phyloP scores from a whole-genome alignment of 768 basidiomycete species.

The Leccinum longicurvipes region DNA sequence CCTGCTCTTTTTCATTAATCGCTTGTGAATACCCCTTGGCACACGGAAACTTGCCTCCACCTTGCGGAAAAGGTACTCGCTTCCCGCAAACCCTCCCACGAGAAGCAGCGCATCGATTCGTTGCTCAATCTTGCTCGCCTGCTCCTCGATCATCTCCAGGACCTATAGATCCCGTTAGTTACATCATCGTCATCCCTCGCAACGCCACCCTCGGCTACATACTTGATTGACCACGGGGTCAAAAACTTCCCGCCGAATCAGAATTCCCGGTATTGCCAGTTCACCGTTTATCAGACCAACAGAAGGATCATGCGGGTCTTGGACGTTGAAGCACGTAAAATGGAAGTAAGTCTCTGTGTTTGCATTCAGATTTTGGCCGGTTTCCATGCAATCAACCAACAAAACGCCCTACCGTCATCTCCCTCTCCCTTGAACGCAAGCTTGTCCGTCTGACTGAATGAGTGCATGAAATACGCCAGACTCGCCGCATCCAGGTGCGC shows the following conservation, averaged over 20 bases:
- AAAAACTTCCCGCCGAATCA: conserved; percentile 80
- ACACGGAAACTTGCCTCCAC: conserved; percentile 55
- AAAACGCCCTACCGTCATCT: conserved; percentile 60
- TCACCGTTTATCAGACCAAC: conserved; percentile 84
- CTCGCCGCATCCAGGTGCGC: conserved; percentile 80
- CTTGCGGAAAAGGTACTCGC: conserved; percentile 77
- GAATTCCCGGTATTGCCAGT: conserved; percentile 74
- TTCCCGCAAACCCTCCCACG: conserved; percentile 87
- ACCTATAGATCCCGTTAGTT: conserved; percentile 45
- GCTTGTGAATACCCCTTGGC: background rate
- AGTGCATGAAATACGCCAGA: conserved; percentile 84
- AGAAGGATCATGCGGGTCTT: conserved; percentile 74
- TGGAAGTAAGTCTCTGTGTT: conserved; percentile 72
- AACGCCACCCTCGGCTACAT: conserved; percentile 16
- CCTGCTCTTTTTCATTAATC: conserved; percentile 38
- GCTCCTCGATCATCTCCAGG: conserved; percentile 73
- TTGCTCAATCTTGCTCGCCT: conserved; percentile 63
- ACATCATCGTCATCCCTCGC: background rate
- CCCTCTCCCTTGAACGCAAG: conserved; percentile 64
- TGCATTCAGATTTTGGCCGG: conserved; percentile 9
- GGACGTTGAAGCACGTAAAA: conserved; percentile 87
- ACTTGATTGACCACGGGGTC: conserved; percentile 85
- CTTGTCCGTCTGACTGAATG: conserved; percentile 88
- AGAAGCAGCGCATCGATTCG: conserved; percentile 80
- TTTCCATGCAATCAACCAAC: conserved; percentile 13